Base-by-base conservation (phyloP, 2,329 filamentous ascomycete genomes). In the Cladosporium sp. region DNA sequence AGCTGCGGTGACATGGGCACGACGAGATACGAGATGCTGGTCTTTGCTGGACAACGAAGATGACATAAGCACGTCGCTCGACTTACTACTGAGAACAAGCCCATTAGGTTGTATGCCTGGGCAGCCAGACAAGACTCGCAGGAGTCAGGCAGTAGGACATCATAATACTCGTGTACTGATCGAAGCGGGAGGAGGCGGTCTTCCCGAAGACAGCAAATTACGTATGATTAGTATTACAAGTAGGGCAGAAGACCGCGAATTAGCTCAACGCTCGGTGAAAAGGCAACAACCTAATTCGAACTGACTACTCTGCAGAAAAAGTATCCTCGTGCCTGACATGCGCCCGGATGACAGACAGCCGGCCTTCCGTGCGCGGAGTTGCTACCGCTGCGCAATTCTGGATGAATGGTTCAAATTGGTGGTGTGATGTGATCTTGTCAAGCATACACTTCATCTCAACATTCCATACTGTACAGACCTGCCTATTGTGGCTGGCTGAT, bases 401-500 rank as follows among this genome's bases (percentile, higher is more conserved):
- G 8, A 47, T 21, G 41, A 12, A 11, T 24, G n/a, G 38, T 10
- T 44, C 18, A 4, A n/a, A 6, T 8, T 4, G 26, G 52, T 34
- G 52, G 52, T 55, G 30, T 55, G 52, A 34, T 55, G 28, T 34
- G 52, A 55, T 34, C 52, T 21, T n/a, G 4, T 30, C 18, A 26
- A 30, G 26, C 26, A 30, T 30, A 32, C 14, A 18, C 26, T 10
- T 18, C 28, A 54, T 21, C n/a, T 47, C 41, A 18, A 21, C 41
- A 10, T 47, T 36, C 34, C 34, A 47, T 21, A 47, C n/a, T 12
- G n/a, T 47, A 21, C 52, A 55, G 28, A 55, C 52, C 28, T 55
- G 52, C 52, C 52, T 55, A 34, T n/a, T 34, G 52, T 55, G 52
- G 52, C 52, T 55, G 52, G 52, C 52, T 55, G 52, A 55, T 30